These are phyloP conservation scores for Scheffersomyces segobiensis DNA, from an alignment of 1,139 yeast genomes.

Conservation along the genomic window DNA sequence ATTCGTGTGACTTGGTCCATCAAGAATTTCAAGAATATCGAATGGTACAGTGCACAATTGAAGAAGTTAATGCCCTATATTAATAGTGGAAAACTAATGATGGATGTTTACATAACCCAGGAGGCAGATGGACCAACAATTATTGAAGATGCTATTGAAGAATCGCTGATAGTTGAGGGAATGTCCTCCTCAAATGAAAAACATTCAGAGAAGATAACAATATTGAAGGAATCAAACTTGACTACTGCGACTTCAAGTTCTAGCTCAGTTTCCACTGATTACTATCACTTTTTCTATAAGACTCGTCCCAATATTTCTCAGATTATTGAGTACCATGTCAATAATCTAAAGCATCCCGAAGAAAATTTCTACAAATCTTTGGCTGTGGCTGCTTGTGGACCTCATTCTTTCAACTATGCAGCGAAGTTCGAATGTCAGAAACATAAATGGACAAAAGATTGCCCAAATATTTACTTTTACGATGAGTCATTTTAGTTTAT, in stretches of 20 bases:
- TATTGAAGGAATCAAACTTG: slow-evolving; percentile 17
- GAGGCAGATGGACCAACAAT: slow-evolving; percentile 6
- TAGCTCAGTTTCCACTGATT: neutral
- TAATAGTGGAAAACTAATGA: slow-evolving; percentile 21
- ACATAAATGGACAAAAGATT: slow-evolving; percentile 22
- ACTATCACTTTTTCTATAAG: neutral
- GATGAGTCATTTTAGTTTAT: slow-evolving; percentile 25
- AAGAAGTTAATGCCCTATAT: slow-evolving; percentile 27
- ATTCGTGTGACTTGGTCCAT: slow-evolving; percentile 40
- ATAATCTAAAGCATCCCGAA: slow-evolving; percentile 1
- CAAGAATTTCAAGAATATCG: slow-evolving; percentile 21
- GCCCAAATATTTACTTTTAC: slow-evolving; percentile 39
- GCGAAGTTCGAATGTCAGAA: slow-evolving; percentile 29
- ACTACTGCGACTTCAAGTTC: slow-evolving; percentile 2
- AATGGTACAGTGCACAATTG: slow-evolving; percentile 40
- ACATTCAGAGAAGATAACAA: slow-evolving; percentile 1
- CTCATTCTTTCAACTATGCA: slow-evolving; percentile 24
- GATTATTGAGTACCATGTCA: slow-evolving; percentile 5
- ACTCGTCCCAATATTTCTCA: slow-evolving; percentile 7
- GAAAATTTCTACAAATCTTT: slow-evolving; percentile 13
- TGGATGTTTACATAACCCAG: slow-evolving; percentile 26
- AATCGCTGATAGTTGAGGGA: neutral
- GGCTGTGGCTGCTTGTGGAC: slow-evolving; percentile 44
- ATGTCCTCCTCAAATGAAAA: neutral
- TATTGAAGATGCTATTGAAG: neutral